A percentile compares a stretch with the other conserved stretches of the same genome.
phyloP scores from a whole-genome alignment of 306 rosid species.

The Sicyos edulis region DNA sequence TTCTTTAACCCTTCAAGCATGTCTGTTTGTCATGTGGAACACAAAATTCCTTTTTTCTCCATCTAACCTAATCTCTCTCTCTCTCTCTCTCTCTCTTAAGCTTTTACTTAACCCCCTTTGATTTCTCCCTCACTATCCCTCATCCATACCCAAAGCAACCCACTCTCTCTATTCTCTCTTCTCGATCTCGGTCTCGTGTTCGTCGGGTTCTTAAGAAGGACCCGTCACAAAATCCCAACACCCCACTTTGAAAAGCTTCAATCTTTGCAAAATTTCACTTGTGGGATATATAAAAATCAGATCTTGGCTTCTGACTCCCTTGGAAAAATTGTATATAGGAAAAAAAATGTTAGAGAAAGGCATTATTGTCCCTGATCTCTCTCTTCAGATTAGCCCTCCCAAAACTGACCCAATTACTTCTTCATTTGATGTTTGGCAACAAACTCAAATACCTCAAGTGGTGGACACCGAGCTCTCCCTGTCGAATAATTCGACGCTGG shows the following conservation, averaged over 20 bases:
- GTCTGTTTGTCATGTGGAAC: constrained; percentile 13
- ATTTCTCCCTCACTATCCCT: constrained; percentile 6
- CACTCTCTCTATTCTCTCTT: neutral
- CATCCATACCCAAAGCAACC: neutral
- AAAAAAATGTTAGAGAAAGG: constrained; percentile 14
- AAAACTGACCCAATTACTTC: constrained; percentile 48
- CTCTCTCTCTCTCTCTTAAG: neutral
- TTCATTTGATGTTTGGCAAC: constrained; percentile 49
- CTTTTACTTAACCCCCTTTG: neutral
- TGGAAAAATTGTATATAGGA: neutral
- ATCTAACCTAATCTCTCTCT: constrained; percentile 7
- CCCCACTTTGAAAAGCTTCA: neutral
- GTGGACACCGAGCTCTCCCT: constrained; percentile 39
- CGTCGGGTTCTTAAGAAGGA: neutral
- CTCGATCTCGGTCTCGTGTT: neutral
- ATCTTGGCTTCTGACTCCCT: neutral
- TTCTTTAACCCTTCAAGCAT: constrained; percentile 2
- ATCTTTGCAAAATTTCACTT: neutral
- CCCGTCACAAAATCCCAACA: neutral
- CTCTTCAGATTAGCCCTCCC: constrained; percentile 72
- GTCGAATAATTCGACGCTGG: constrained; percentile 20
- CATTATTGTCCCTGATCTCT: constrained; percentile 60
- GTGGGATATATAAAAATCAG: neutral
- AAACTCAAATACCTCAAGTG: neutral
- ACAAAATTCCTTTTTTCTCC: constrained; percentile 7